Percentiles rank a stretch among this genome's conserved stretches.
Evolutionary conservation across 768 basidiomycete species (phyloP).

Genomic region (Auricularia sp.): DNA sequence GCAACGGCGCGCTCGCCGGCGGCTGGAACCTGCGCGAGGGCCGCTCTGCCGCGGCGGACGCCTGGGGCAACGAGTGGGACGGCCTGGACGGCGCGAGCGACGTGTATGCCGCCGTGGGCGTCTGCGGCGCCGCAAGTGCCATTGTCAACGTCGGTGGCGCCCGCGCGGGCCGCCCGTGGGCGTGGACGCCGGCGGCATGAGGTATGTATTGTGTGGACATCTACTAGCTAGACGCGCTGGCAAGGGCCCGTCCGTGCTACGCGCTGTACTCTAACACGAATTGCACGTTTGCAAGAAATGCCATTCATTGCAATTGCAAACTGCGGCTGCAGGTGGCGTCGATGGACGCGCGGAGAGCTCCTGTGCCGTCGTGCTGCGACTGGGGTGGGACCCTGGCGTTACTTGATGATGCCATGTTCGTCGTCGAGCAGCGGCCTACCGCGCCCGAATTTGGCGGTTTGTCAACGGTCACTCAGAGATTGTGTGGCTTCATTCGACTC

Average conservation of each 20-base stretch:
- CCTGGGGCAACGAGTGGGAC: neutral
- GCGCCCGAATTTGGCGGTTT: no score
- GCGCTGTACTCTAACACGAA: neutral
- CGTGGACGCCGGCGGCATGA: neutral
- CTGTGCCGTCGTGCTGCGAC: no score
- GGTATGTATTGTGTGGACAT: neutral
- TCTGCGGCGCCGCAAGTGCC: neutral
- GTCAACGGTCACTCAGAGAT: no score
- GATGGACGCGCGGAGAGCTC: no score
- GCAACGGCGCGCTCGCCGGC: slow-evolving; percentile 50
- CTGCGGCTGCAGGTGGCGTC: no score
- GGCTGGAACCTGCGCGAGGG: slow-evolving; percentile 2
- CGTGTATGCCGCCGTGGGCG: neutral
- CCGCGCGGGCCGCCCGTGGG: neutral
- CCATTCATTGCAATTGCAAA: no score
- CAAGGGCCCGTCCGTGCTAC: neutral
- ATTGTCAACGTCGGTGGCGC: slow-evolving; percentile 1
- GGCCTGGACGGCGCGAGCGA: neutral
- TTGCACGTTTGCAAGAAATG: no score
- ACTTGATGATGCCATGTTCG: no score
- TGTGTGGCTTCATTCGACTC: no score
- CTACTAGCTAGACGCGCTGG: neutral
- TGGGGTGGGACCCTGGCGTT: no score
- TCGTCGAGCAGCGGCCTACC: no score
- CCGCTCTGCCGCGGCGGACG: neutral